Evolutionary conservation across 2,329 filamentous ascomycete genomes (phyloP).

Genomic region (Paraconiothyrium sp.): DNA sequence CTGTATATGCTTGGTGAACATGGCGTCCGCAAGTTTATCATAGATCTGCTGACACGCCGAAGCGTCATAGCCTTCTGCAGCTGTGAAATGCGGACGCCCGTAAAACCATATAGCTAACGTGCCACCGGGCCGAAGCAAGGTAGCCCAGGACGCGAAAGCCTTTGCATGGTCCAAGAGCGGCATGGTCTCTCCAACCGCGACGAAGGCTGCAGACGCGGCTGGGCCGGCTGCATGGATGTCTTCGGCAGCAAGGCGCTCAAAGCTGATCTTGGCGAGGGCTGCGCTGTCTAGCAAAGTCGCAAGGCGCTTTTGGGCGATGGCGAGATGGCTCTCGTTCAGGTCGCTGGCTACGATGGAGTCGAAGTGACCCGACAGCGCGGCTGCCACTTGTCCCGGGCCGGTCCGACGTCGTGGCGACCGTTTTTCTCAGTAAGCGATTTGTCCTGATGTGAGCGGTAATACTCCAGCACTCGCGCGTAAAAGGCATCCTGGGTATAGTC

Average conservation of each 20-base stretch:
- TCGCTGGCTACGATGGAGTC: not conserved
- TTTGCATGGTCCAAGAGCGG: constrained; percentile 1
- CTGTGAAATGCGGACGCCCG: constrained; percentile 1
- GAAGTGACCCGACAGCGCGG: constrained; percentile 1
- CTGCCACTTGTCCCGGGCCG: constrained; percentile 1
- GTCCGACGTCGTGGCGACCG: not conserved
- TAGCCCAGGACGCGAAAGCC: not conserved
- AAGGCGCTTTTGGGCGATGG: not conserved
- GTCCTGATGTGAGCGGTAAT: not conserved
- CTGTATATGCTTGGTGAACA: not conserved
- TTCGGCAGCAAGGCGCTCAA: not conserved
- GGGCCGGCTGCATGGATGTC: not conserved
- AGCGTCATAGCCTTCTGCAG: not conserved
- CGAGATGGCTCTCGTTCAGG: not conserved
- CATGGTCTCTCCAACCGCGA: not conserved
- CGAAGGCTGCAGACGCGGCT: not conserved
- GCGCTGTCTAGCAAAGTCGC: not conserved
- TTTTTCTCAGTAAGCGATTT: not conserved
- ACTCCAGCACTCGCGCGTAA: constrained; percentile 5
- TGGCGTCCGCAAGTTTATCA: not conserved
- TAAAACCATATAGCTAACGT: constrained; percentile 12
- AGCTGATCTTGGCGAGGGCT: not conserved
- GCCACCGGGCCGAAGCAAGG: constrained; percentile 2
- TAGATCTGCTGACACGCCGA: not conserved
- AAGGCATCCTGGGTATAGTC: constrained; percentile 7